Base-by-base conservation (phyloP, 495 filamentous ascomycete genomes). In the Penicillium soppii region DNA sequence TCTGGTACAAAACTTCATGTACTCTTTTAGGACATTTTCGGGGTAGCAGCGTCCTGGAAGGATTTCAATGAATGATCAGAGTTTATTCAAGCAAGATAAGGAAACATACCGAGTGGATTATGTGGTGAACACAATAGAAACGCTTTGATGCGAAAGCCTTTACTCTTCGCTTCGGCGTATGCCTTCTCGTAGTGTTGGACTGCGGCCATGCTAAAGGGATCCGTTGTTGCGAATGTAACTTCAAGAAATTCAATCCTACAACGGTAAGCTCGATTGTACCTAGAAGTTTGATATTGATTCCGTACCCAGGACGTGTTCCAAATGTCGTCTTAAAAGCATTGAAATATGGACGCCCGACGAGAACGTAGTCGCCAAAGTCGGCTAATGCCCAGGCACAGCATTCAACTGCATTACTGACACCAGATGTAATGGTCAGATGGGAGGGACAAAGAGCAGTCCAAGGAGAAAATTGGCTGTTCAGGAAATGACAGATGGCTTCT, bases 101-200 rank as follows among this genome's bases (percentile, higher is more conserved):
- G 29, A 4, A 22, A 36, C 26, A 42, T 21, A 54, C 55, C 55
- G 10, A 78, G 58, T 4, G 79, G 79, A 57, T 83, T 82, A 16
- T 79, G 70, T 7, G 80, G 80, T 44, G 79, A 78, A 57, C 72
- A 74, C 13, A 83, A 52, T 3, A 81, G 47, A 23, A 82, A 41
- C 7, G 75, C 79, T 39, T 61, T 70, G 32, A 79, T 68, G 7
- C 53, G 65, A 12, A 52, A 32, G 4, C 62, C 67, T 16, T 52
- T 25, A 2, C 33, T 27, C n/a, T 47, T 39, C 5, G 58, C 62
- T 36, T 52, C 17, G 6, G 19, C 10, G 16, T 65, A 47, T 7
- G 63, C 61, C 37, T 51, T 44, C 39, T 67, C 66, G 42, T 68
- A 66, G 12, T 56, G 41, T 20, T 59, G 39, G 6, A 68, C 57